Percentiles rank a stretch among this genome's conserved stretches.
Evolutionary conservation across 23 red algal species (phyloP).

Genomic region (Gracilaria gracilis): DNA sequence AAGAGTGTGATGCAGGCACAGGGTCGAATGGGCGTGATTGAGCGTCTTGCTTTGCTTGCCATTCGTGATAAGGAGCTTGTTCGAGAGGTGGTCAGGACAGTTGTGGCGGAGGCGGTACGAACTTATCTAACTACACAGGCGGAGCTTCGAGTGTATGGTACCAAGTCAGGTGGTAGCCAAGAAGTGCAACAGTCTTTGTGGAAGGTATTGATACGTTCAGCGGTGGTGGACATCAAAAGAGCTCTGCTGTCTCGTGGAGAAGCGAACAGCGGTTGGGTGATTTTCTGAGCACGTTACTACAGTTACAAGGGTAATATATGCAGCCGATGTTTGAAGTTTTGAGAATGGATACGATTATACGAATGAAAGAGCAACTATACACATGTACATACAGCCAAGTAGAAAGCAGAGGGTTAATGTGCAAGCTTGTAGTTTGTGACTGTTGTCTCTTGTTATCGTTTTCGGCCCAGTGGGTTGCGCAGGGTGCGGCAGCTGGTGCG

Average conservation of each 20-base stretch:
- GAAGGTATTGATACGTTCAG: conserved; percentile 45
- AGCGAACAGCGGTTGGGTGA: conserved; percentile 28
- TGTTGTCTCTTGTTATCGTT: background rate
- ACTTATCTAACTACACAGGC: conserved; percentile 59
- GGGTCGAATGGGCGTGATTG: conserved; percentile 50
- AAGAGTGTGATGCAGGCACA: conserved; percentile 38
- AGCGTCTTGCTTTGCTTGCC: conserved; percentile 52
- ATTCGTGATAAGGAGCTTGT: conserved; percentile 55
- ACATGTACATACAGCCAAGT: too few relatives aligned
- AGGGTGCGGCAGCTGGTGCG: conserved; percentile 51
- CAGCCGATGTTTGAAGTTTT: background rate
- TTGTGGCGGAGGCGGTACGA: conserved; percentile 50
- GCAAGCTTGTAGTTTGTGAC: background rate
- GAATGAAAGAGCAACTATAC: too few relatives aligned
- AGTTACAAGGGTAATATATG: too few relatives aligned
- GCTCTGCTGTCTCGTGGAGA: conserved; percentile 26
- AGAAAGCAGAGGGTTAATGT: too few relatives aligned
- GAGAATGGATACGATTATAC: too few relatives aligned
- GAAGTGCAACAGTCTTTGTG: conserved; percentile 34
- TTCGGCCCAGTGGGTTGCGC: conserved; percentile 28
- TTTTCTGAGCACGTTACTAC: conserved; percentile 31
- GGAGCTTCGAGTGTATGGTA: conserved; percentile 37
- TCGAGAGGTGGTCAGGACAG: conserved; percentile 62
- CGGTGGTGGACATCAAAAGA: conserved; percentile 44
- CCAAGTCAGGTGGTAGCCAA: background rate